Base-by-base conservation (phyloP, 208 protist species). In the Crithidia expoeki region DNA sequence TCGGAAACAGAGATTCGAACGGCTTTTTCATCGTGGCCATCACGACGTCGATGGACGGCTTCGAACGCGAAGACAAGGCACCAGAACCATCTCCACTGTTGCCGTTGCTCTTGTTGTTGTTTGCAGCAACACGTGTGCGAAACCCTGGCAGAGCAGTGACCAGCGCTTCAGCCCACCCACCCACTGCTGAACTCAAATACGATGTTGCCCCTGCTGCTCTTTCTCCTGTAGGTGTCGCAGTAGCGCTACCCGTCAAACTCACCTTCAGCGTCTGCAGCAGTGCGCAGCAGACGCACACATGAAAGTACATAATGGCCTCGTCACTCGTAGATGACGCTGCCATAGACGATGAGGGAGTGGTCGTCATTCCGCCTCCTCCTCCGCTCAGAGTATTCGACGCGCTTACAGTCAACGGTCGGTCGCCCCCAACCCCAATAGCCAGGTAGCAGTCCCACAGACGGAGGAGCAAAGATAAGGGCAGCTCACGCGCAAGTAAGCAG, bases 391-490 rank as follows among this genome's bases (percentile, higher is more conserved):
- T 33, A 12, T 32, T 5, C 0, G 52, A 25, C 21, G 12, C 38
- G 16, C 36, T 27, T 6, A 33, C 25, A 25, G 4, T 27, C 52
- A 58, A 7, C 3, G 63, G 40, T 17, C 59, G 40, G 53, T 63
- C 74, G 10, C 74, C 82, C 52, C 74, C 77, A 23, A 80, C 80
- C 16, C 81, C 77, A 21, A 90, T 83, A 25, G 89, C 68, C 19
- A 97, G 63, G 63, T 98, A 98, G 36, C 82, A 93, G 74, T 98
- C 96, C 88, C 92, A 98, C 17, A 98, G 73, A 14, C 83, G 77
- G 46, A 97, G 63, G 44, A 94, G 44, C 52, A 95, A 46, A 17
- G 81, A 66, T 14, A 97, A 46, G 28, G 92, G 82, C 40, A 98
- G 55, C 79, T 98, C 94, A 28, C 96, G 80, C 53, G 91, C 69